These are phyloP conservation scores for Cladorrhinum sp. DNA, from an alignment of 2,329 filamentous ascomycete species.

Conservation along the genomic window DNA sequence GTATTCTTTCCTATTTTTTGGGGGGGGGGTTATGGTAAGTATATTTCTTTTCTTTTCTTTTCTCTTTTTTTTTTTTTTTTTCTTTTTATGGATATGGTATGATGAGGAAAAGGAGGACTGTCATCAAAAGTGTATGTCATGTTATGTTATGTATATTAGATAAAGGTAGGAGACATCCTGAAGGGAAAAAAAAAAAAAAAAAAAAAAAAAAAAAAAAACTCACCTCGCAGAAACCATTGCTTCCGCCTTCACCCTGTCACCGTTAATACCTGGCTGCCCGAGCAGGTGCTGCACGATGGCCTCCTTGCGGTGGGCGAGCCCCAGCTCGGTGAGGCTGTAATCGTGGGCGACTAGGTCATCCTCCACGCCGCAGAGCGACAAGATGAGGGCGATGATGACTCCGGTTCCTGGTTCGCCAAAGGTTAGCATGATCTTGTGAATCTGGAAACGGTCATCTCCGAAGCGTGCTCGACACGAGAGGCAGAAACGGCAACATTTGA, in stretches of 20 bases:
- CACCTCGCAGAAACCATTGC: conserved; percentile 45
- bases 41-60: neutral
- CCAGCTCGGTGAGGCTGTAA: conserved; percentile 64
- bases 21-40: neutral
- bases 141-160: too few relatives aligned
- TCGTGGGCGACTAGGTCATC: conserved; percentile 61
- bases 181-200: too few relatives aligned
- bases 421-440: neutral
- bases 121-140: too few relatives aligned
- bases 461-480: too few relatives aligned
- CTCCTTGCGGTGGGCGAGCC: conserved; percentile 52
- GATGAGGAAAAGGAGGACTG: neutral
- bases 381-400: conserved; percentile 63
- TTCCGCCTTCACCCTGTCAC: conserved; percentile 43
- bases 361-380: conserved; percentile 60
- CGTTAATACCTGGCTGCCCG: conserved; percentile 44
- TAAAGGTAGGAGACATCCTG: too few relatives aligned
- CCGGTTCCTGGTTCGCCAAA: conserved; percentile 50
- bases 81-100: neutral
- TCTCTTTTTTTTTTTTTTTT: neutral
- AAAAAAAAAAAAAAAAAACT: too few relatives aligned
- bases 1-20: conserved; percentile 39
- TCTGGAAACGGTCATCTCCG: neutral
- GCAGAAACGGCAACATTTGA: too few relatives aligned
- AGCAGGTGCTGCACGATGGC: conserved; percentile 50